Percentiles rank a stretch among this genome's conserved stretches.
phyloP scores from a whole-genome alignment of 2,329 filamentous ascomycete species.

The Plenodomus tracheiphilus region DNA sequence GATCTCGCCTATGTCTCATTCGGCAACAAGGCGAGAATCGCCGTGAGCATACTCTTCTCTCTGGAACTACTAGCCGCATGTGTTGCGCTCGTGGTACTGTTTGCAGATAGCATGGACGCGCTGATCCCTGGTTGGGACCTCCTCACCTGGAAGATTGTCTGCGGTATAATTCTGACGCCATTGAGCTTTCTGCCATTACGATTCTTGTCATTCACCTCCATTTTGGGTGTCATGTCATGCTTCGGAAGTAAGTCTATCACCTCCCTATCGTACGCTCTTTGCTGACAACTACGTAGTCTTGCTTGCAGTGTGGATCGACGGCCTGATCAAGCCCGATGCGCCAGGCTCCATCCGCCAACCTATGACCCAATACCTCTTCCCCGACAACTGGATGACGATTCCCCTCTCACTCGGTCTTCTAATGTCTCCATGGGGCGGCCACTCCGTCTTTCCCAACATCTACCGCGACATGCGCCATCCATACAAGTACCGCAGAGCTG shows the following conservation, averaged over 20 bases:
- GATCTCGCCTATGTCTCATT: conserved; percentile 92
- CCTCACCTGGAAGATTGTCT: conserved; percentile 81
- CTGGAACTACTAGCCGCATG: conserved; percentile 85
- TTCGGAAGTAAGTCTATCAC: conserved; percentile 71
- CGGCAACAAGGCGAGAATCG: conserved; percentile 76
- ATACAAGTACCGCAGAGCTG: conserved; percentile 73
- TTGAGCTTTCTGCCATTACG: conserved; percentile 84
- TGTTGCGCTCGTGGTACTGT: conserved; percentile 88
- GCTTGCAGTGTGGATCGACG: conserved; percentile 80
- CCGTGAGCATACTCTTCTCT: conserved; percentile 84
- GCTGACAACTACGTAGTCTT: conserved; percentile 64
- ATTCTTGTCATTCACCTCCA: conserved; percentile 84
- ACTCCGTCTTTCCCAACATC: conserved; percentile 81
- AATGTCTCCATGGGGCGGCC: conserved; percentile 78
- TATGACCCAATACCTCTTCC: conserved; percentile 78
- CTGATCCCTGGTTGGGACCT: conserved; percentile 73
- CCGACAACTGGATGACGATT: conserved; percentile 81
- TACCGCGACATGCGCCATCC: conserved; percentile 80
- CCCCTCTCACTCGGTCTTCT: conserved; percentile 88
- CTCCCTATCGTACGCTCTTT: neutral
- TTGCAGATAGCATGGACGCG: conserved; percentile 85
- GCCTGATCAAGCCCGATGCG: conserved; percentile 75
- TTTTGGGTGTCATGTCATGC: conserved; percentile 89
- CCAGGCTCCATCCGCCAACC: conserved; percentile 86
- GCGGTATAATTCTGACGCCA: conserved; percentile 75